Evolutionary conservation across 148 eudicot species (phyloP).

Genomic region (Chenopodium suecicum): DNA sequence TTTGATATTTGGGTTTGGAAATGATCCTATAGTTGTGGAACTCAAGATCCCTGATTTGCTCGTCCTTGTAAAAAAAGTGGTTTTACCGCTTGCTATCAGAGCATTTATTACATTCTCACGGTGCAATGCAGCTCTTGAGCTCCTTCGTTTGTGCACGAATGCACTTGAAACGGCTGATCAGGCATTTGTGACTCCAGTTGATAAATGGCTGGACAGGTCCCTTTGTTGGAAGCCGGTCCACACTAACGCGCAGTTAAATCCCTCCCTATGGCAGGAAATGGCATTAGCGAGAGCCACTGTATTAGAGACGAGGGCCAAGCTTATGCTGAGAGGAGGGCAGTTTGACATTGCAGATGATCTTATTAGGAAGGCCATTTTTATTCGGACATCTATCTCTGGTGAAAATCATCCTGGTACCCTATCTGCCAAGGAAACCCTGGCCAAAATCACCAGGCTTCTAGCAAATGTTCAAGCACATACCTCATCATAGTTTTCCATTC

Average conservation of each 20-base stretch:
- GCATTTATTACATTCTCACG: conserved; percentile 78
- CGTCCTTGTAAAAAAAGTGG: conserved; percentile 65
- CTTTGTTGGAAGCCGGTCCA: conserved; percentile 90
- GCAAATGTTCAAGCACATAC: conserved; percentile 80
- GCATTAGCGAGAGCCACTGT: conserved; percentile 81
- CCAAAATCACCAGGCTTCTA: conserved; percentile 77
- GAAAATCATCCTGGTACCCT: conserved; percentile 83
- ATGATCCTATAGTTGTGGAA: conserved; percentile 71
- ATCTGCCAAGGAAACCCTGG: conserved; percentile 78
- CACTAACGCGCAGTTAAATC: conserved; percentile 86
- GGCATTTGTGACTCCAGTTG: conserved; percentile 78
- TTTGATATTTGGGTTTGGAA: conserved; percentile 73
- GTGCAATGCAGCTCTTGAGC: conserved; percentile 80
- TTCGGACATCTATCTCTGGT: conserved; percentile 85
- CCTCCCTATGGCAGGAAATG: conserved; percentile 85
- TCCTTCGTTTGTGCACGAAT: conserved; percentile 80
- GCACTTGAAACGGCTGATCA: conserved; percentile 90
- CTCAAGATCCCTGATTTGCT: conserved; percentile 68
- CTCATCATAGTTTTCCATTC: conserved; percentile 56
- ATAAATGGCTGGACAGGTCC: conserved; percentile 81
- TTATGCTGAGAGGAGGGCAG: conserved; percentile 92
- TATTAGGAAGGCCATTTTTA: conserved; percentile 83
- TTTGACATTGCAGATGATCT: conserved; percentile 88
- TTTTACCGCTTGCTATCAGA: conserved; percentile 72
- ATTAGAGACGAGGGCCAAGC: conserved; percentile 89